Evolutionary conservation across 306 rosid genomes (phyloP).

Genomic region (Albizia julibrissin): DNA sequence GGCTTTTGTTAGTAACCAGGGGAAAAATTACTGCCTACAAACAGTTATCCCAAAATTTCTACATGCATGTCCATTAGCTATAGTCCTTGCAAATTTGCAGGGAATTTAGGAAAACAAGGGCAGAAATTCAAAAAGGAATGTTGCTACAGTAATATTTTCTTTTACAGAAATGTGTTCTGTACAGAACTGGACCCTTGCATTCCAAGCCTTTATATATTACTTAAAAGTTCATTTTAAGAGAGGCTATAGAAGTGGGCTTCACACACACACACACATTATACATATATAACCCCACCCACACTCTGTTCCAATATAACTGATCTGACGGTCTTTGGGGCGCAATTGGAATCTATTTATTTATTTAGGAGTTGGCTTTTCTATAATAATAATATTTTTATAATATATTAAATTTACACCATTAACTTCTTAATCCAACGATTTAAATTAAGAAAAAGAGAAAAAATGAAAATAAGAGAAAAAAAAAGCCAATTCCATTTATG

Average conservation of each 20-base stretch:
- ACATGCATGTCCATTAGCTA: neutral
- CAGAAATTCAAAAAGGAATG: neutral
- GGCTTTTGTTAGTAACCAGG: neutral
- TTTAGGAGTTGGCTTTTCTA: too few species aligned
- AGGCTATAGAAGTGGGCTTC: neutral
- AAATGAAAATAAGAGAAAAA: too few species aligned
- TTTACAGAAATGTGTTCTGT: neutral
- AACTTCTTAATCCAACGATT: too few species aligned
- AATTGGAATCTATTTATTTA: too few species aligned
- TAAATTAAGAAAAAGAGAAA: too few species aligned
- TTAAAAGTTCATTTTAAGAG: neutral
- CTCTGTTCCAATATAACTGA: neutral
- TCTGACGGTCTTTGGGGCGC: too few species aligned
- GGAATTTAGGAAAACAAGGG: neutral
- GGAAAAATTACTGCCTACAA: neutral
- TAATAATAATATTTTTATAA: too few species aligned
- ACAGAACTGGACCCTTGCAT: neutral
- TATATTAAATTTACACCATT: too few species aligned
- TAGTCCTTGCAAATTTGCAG: neutral
- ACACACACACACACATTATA: too few species aligned
- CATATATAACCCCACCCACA: neutral
- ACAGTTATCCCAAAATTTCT: neutral
- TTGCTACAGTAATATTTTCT: neutral
- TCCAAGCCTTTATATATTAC: neutral
- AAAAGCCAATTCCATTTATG: too few species aligned